Conservation (phyloP, 352 stramenopile species). For the Globisporangium heterothallicum region DNA sequence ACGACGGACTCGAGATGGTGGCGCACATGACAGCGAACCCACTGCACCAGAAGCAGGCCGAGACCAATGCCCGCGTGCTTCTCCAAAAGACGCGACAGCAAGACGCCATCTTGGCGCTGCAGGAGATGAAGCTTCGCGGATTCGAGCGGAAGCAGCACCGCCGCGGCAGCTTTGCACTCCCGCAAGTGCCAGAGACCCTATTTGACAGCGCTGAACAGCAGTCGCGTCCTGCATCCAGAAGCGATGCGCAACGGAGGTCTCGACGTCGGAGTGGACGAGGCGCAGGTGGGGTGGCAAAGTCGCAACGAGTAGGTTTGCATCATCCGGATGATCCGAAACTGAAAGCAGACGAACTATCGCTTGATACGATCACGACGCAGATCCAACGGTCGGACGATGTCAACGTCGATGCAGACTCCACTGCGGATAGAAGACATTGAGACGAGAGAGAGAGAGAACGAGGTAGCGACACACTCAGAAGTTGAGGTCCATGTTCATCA, state of each 20-base stretch:
- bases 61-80: conserved; percentile 25
- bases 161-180: conserved; percentile 16
- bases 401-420: background rate
- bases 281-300: background rate
- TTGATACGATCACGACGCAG: conserved; percentile 17
- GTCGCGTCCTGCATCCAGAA: too few species aligned
- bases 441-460: too few species aligned
- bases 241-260: conserved; percentile 12
- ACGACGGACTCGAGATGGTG: conserved; percentile 63
- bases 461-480: too few species aligned
- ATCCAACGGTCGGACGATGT: conserved; percentile 24
- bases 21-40: conserved; percentile 63
- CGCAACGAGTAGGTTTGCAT: background rate
- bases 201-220: too few species aligned
- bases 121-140: conserved; percentile 44
- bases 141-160: conserved; percentile 25
- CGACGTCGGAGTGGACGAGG: conserved; percentile 10
- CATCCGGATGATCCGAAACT: background rate
- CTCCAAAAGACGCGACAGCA: conserved; percentile 35
- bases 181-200: background rate
- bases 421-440: background rate
- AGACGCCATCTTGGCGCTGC: conserved; percentile 42
- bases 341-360: background rate
- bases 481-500: too few species aligned
- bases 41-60: conserved; percentile 41